Conservation (phyloP, 371 early-diverging fungal genomes). For the Syncephalastrum sp. region DNA sequence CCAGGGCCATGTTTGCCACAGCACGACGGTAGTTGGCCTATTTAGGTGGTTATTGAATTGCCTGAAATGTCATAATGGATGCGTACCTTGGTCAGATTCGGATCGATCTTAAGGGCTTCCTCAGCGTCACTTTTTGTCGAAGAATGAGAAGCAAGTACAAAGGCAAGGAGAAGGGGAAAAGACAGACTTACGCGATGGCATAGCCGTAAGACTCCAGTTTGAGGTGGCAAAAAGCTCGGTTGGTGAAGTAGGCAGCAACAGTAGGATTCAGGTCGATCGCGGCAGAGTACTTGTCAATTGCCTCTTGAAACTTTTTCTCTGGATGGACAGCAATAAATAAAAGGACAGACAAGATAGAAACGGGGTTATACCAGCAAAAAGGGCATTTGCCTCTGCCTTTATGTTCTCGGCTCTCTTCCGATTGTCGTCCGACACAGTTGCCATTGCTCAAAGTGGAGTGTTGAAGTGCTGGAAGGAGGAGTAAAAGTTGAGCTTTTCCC, state of each 20-base stretch:
- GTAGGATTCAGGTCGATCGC: slow-evolving; percentile 83
- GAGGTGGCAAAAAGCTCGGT: slow-evolving; percentile 90
- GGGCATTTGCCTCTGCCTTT: slow-evolving; percentile 77
- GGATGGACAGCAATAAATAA: slow-evolving; percentile 3
- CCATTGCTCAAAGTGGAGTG: slow-evolving; percentile 2
- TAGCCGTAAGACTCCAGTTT: slow-evolving; percentile 88
- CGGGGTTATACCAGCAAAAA: slow-evolving; percentile 60
- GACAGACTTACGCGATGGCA: slow-evolving; percentile 66
- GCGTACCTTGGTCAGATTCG: slow-evolving; percentile 77
- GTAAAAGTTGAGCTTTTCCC: background rate
- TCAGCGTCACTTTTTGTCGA: slow-evolving; percentile 73
- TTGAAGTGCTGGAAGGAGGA: background rate
- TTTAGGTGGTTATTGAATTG: background rate
- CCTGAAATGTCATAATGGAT: background rate
- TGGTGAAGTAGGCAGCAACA: slow-evolving; percentile 86
- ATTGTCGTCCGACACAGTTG: slow-evolving; percentile 40
- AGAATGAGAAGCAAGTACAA: background rate
- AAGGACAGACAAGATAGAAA: background rate
- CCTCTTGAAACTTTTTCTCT: slow-evolving; percentile 78
- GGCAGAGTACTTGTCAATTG: slow-evolving; percentile 81
- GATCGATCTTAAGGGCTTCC: slow-evolving; percentile 81
- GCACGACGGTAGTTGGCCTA: slow-evolving; percentile 90
- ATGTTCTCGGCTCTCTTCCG: slow-evolving; percentile 57
- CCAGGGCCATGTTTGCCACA: slow-evolving; percentile 82
- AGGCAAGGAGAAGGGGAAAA: background rate